phyloP scores from a whole-genome alignment of 163 green algal species.

The Scenedesmus sp. region DNA sequence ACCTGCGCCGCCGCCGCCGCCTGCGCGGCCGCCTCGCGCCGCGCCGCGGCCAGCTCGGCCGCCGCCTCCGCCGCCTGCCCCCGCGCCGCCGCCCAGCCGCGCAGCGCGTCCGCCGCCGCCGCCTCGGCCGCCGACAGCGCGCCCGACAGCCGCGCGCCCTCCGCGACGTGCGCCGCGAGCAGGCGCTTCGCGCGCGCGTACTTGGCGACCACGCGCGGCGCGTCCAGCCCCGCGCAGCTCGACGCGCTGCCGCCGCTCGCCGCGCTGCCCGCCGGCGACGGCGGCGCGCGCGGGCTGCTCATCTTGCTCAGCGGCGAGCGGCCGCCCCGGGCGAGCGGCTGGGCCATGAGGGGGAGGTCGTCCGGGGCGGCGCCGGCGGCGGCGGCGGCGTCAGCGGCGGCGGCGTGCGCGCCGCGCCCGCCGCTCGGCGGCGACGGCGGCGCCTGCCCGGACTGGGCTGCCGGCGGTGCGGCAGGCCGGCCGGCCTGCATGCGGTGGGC shows the following conservation, averaged over 20 bases:
- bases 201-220: conserved; percentile 18
- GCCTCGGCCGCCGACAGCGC: conserved; percentile 11
- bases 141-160: background rate
- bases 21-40: background rate
- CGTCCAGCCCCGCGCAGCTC: conserved; percentile 19
- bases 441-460: too few relatives aligned
- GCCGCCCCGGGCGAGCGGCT: too few relatives aligned
- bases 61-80: background rate
- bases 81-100: background rate
- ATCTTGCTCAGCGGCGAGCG: too few relatives aligned
- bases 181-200: conserved; percentile 26
- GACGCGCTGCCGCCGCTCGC: background rate
- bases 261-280: background rate
- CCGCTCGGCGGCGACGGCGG: too few relatives aligned
- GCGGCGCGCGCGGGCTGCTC: too few relatives aligned
- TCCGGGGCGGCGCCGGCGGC: too few relatives aligned
- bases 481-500: too few relatives aligned
- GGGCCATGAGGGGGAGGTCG: too few relatives aligned
- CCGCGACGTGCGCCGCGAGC: conserved; percentile 19
- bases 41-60: background rate
- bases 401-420: too few relatives aligned
- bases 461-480: too few relatives aligned
- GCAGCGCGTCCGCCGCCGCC: conserved; percentile 1
- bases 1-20: background rate
- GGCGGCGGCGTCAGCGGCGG: background rate